Conservation (phyloP, 495 filamentous ascomycete species). For the Penicillium robsamsonii region DNA sequence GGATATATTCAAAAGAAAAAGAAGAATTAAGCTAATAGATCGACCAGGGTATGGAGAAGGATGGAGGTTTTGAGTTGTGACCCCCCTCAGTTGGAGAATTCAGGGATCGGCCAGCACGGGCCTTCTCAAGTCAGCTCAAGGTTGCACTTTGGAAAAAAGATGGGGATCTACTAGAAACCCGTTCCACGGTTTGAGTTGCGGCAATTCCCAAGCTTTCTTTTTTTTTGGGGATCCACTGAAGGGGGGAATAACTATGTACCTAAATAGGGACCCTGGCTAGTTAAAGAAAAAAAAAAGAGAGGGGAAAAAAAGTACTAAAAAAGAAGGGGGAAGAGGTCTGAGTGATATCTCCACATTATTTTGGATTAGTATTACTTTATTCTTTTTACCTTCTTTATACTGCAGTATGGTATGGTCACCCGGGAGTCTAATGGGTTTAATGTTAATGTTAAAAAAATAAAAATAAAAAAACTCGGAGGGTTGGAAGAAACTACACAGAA, state of each 20-base stretch:
- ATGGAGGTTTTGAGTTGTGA: slow-evolving; percentile 35
- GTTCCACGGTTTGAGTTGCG: slow-evolving; percentile 38
- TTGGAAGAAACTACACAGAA: slow-evolving; percentile 3
- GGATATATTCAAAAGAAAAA: slow-evolving; percentile 10
- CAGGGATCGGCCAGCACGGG: slow-evolving; percentile 45
- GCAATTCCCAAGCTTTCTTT: slow-evolving; percentile 33
- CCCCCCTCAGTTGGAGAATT: slow-evolving; percentile 33
- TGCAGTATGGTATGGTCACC: slow-evolving; percentile 10
- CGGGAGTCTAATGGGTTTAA: slow-evolving; percentile 20
- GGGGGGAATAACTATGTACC: slow-evolving; percentile 6
- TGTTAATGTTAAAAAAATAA: slow-evolving; percentile 16
- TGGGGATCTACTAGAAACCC: slow-evolving; percentile 27
- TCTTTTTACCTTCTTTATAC: not conserved
- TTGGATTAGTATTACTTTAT: not conserved
- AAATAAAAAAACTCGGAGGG: slow-evolving; percentile 1
- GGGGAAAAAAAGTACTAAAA: not conserved
- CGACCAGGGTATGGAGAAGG: slow-evolving; percentile 37
- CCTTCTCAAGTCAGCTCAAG: slow-evolving; percentile 28
- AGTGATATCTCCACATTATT: no score
- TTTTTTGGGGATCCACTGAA: not conserved
- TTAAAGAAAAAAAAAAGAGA: not conserved
- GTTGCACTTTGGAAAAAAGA: slow-evolving; percentile 31
- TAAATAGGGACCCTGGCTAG: not conserved
- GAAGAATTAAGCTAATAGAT: slow-evolving; percentile 33
- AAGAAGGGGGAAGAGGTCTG: no score